phyloP scores from a whole-genome alignment of 805 yeast species.

The Saturnispora ahearnii region DNA sequence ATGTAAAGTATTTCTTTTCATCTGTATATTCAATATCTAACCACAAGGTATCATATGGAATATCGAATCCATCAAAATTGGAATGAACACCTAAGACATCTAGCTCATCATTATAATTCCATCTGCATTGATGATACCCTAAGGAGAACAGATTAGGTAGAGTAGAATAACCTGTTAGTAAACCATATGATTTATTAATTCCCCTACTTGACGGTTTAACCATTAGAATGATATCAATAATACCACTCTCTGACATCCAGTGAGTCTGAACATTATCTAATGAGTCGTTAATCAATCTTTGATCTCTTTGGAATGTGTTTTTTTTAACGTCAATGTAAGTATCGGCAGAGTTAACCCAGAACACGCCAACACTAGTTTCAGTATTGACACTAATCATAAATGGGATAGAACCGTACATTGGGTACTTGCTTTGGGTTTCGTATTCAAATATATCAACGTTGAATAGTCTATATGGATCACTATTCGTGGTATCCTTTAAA shows the following conservation, averaged over 20 bases:
- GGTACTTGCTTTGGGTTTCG: slow-evolving; percentile 67
- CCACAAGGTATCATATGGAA: slow-evolving; percentile 93
- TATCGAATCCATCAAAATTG: slow-evolving; percentile 59
- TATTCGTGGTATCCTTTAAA: slow-evolving; percentile 54
- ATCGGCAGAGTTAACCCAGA: slow-evolving; percentile 92
- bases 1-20: slow-evolving; percentile 79
- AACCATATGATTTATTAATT: slow-evolving; percentile 53
- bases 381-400: slow-evolving; percentile 64
- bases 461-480: slow-evolving; percentile 77
- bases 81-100: slow-evolving; percentile 71
- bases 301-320: slow-evolving; percentile 9
- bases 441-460: slow-evolving; percentile 96
- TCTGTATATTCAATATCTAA: slow-evolving; percentile 90
- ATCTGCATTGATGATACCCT: slow-evolving; percentile 94
- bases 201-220: slow-evolving; percentile 47
- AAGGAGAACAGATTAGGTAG: slow-evolving; percentile 73
- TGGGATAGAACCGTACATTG: slow-evolving; percentile 96
- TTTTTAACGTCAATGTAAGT: slow-evolving; percentile 72
- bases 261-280: slow-evolving; percentile 40
- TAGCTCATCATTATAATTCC: slow-evolving; percentile 88
- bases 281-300: neutral
- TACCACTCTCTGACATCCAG: slow-evolving; percentile 92
- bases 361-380: slow-evolving; percentile 58
- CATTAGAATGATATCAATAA: slow-evolving; percentile 64
- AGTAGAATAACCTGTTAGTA: slow-evolving; percentile 60